These are phyloP conservation scores for Phaffia rhodozyma DNA, from an alignment of 1,284 basidiomycete species.

Conservation along the genomic window DNA sequence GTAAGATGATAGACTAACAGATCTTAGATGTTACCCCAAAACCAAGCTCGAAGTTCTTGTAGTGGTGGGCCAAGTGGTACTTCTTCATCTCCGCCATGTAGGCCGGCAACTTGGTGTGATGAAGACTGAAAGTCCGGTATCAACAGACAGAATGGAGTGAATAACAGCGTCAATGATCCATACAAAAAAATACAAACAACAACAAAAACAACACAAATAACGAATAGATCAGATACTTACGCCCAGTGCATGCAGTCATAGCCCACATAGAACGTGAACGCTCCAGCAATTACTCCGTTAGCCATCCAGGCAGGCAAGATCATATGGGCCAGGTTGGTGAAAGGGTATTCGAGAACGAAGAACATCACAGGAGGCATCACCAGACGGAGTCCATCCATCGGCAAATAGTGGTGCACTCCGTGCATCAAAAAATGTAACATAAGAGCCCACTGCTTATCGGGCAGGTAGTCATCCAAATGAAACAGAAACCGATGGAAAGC, in stretches of 20 bases:
- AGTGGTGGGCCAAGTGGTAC: constrained; percentile 57
- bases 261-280: constrained; percentile 77
- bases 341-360: constrained; percentile 62
- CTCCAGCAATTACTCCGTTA: constrained; percentile 84
- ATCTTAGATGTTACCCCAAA: constrained; percentile 92
- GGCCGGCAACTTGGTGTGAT: constrained; percentile 76
- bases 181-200: not conserved
- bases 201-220: not conserved
- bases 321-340: constrained; percentile 72
- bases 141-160: constrained; percentile 5
- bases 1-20: constrained; percentile 70
- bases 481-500: constrained; percentile 93
- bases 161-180: constrained; percentile 2
- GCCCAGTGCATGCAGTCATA: constrained; percentile 92
- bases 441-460: constrained; percentile 68
- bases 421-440: constrained; percentile 87
- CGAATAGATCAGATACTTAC: constrained; percentile 38
- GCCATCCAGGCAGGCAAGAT: constrained; percentile 76
- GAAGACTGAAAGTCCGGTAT: constrained; percentile 43
- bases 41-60: constrained; percentile 74
- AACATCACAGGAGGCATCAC: constrained; percentile 96
- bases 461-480: constrained; percentile 84
- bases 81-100: constrained; percentile 89
- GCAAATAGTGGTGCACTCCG: constrained; percentile 94
- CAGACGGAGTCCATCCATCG: constrained; percentile 75